phyloP scores from a whole-genome alignment of 176 grass and related monocot species.

The Typha latifolia region DNA sequence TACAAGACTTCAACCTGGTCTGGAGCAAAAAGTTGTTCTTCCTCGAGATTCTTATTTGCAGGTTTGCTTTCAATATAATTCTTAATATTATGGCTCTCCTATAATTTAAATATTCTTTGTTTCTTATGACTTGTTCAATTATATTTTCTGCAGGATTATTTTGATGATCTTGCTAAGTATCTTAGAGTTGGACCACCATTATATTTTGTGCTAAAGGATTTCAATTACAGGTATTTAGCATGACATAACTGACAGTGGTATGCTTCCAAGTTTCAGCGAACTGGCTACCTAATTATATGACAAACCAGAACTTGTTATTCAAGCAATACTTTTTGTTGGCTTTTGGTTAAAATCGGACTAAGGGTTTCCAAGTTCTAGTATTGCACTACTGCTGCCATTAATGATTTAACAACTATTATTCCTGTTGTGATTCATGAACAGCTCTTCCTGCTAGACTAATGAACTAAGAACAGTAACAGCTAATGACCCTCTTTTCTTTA shows the following conservation, averaged over 20 bases:
- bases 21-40: conserved; percentile 89
- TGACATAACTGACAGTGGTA: not conserved
- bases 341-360: not conserved
- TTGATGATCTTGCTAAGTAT: conserved; percentile 76
- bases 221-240: conserved; percentile 69
- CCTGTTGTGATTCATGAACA: too few species aligned
- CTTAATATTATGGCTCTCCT: conserved; percentile 1
- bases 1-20: conserved; percentile 75
- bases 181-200: conserved; percentile 90
- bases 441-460: too few species aligned
- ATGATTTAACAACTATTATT: too few species aligned
- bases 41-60: conserved; percentile 92
- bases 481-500: too few species aligned
- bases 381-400: too few species aligned
- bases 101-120: not conserved
- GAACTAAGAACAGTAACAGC: too few species aligned
- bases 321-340: not conserved
- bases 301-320: not conserved
- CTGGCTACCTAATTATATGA: not conserved
- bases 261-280: too few species aligned
- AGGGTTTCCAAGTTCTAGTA: too few species aligned
- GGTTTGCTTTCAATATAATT: conserved; percentile 33
- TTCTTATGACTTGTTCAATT: conserved; percentile 13
- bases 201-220: conserved; percentile 96
- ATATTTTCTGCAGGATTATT: conserved; percentile 58